A percentile compares a stretch with the other conserved stretches of the same genome.
These are phyloP conservation scores for Elongisporangium undulatum DNA, from an alignment of 352 stramenopile genomes.

Conservation along the genomic window DNA sequence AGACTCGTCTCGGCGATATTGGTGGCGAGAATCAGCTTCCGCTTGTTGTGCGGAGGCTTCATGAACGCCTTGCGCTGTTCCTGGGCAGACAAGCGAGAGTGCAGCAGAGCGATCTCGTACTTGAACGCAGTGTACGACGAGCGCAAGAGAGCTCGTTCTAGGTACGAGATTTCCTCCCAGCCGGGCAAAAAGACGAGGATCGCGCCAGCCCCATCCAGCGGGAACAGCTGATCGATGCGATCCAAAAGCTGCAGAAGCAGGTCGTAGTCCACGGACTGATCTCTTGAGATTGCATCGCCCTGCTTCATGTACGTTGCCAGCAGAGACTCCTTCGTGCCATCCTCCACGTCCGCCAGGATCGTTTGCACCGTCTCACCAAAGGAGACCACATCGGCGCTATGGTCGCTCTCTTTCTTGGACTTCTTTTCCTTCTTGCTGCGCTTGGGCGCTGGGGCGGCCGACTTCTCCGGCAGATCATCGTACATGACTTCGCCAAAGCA, in stretches of 20 bases:
- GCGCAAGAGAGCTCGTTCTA: slow-evolving; percentile 57
- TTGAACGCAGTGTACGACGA: slow-evolving; percentile 38
- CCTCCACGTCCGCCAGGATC: slow-evolving; percentile 22
- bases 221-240: slow-evolving; percentile 55
- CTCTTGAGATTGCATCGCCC: slow-evolving; percentile 48
- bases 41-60: slow-evolving; percentile 47
- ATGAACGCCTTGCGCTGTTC: slow-evolving; percentile 72
- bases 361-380: slow-evolving; percentile 35
- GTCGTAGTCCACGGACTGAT: slow-evolving; percentile 70
- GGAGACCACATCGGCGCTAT: slow-evolving; percentile 12
- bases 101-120: slow-evolving; percentile 72
- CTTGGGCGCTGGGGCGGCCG: not conserved
- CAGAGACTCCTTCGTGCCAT: slow-evolving; percentile 29
- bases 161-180: slow-evolving; percentile 82
- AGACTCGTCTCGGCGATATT: slow-evolving; percentile 97
- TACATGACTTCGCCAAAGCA: slow-evolving; percentile 56
- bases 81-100: slow-evolving; percentile 63
- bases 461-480: not conserved
- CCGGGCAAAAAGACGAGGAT: slow-evolving; percentile 82
- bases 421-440: not conserved
- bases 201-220: slow-evolving; percentile 43
- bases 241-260: slow-evolving; percentile 61
- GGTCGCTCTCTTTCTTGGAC: slow-evolving; percentile 3
- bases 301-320: slow-evolving; percentile 57
- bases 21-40: slow-evolving; percentile 88